Evolutionary conservation across 2,329 filamentous ascomycete genomes (phyloP).

Genomic region (Aspergillus ruber): DNA sequence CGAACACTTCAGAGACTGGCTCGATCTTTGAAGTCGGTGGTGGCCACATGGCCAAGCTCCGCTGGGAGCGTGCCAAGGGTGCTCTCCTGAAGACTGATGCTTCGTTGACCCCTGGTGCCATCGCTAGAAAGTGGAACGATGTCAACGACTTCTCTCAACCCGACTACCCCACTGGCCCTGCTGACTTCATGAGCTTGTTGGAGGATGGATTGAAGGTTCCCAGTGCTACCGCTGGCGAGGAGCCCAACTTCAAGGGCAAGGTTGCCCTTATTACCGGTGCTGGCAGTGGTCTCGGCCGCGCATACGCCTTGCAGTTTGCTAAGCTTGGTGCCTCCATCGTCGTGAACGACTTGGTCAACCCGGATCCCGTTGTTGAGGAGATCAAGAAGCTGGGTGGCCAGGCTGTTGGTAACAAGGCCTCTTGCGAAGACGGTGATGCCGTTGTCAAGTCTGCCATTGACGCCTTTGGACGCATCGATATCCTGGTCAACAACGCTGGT

Average conservation of each 20-base stretch:
- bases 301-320: constrained; percentile 81
- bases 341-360: constrained; percentile 92
- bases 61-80: constrained; percentile 91
- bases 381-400: constrained; percentile 85
- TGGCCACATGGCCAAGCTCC: constrained; percentile 83
- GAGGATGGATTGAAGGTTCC: constrained; percentile 76
- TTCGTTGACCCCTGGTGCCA: constrained; percentile 77
- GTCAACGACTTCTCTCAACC: constrained; percentile 80
- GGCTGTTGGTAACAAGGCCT: constrained; percentile 87
- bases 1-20: constrained; percentile 75
- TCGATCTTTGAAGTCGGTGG: constrained; percentile 90
- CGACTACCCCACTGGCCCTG: constrained; percentile 74
- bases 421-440: constrained; percentile 82
- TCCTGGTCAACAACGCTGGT: constrained; percentile 95
- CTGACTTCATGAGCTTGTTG: constrained; percentile 80
- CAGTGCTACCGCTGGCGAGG: constrained; percentile 64
- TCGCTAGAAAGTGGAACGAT: constrained; percentile 84
- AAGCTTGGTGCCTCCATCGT: constrained; percentile 79
- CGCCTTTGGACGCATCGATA: constrained; percentile 85
- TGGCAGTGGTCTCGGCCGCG: constrained; percentile 79
- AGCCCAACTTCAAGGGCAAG: constrained; percentile 73
- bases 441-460: constrained; percentile 93
- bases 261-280: constrained; percentile 84
- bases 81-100: constrained; percentile 84
- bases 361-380: constrained; percentile 83